Evolutionary conservation across 1,284 basidiomycete species (phyloP).

Genomic region (Farysia itapuensis): DNA sequence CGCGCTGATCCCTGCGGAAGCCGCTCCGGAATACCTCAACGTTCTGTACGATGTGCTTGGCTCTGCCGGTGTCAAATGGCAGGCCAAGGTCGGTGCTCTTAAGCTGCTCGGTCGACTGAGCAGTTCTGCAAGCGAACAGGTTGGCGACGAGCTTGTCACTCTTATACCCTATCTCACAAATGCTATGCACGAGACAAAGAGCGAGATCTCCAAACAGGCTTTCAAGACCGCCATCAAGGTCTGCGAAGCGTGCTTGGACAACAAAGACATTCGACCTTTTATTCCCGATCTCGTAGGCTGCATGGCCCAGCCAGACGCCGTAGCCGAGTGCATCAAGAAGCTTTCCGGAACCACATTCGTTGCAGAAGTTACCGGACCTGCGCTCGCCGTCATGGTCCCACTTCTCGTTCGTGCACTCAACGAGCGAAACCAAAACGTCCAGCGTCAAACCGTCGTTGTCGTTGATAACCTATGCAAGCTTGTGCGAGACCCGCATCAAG

Average conservation of each 20-base stretch:
- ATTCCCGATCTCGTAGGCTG: slow-evolving; percentile 79
- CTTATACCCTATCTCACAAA: slow-evolving; percentile 84
- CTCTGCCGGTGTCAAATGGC: slow-evolving; percentile 78
- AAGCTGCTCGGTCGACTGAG: slow-evolving; percentile 71
- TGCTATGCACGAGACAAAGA: slow-evolving; percentile 96
- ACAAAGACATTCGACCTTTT: slow-evolving; percentile 89
- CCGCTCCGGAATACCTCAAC: slow-evolving; percentile 70
- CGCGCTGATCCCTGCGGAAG: slow-evolving; percentile 79
- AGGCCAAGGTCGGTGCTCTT: slow-evolving; percentile 88
- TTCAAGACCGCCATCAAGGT: slow-evolving; percentile 89
- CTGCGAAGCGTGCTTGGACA: slow-evolving; percentile 84
- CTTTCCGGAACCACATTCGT: slow-evolving; percentile 94
- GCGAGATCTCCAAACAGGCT: slow-evolving; percentile 85
- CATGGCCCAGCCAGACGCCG: slow-evolving; percentile 82
- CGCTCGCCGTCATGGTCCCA: slow-evolving; percentile 92
- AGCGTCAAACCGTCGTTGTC: slow-evolving; percentile 76
- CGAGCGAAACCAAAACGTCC: slow-evolving; percentile 79
- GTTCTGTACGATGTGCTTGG: slow-evolving; percentile 74
- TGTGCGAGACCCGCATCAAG: slow-evolving; percentile 86
- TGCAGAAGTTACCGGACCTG: slow-evolving; percentile 92
- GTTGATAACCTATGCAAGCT: slow-evolving; percentile 97
- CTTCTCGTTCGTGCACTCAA: slow-evolving; percentile 88
- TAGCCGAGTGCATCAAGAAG: slow-evolving; percentile 92
- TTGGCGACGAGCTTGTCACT: slow-evolving; percentile 79
- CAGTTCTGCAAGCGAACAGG: slow-evolving; percentile 72